Evolutionary conservation across 2,329 filamentous ascomycete genomes (phyloP), one percentile per base, ranked within the genome.

Genomic region (Calonectria honghensis): DNA sequence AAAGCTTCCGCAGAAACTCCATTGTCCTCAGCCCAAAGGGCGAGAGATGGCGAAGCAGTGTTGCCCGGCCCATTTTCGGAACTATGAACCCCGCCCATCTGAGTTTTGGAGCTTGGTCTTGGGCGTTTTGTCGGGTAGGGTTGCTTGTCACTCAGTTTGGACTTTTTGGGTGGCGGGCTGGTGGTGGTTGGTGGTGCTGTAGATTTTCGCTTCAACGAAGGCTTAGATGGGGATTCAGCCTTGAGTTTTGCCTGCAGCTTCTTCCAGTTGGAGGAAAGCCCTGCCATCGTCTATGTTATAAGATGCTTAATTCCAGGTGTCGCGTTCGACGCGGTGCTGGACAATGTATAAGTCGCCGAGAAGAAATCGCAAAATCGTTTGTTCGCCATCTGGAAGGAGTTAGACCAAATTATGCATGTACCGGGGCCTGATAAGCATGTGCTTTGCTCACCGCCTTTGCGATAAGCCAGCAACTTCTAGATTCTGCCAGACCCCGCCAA

Each of bases 251-350:
- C 90, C 85, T 95, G 94, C 70, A 96, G 89, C 85, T 91, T 93
- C 85, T 95, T 95, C 94, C 94, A 96, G 83, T 96, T 96, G 69
- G 90, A 92, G 16, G 92, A 93, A 41, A 93, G 85, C 79, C 86
- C 87, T 48, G 84, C 84, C 85, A 86, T 86, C 64, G 41, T 80
- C 57, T 72, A 13, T 72, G 51, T 1, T 13, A 51, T n/a, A 6
- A 24, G 29, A 39, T 27, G 29, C 18, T 39, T 18, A n/a, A 18
- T 32, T n/a, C 39, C 16, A 29, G 57, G 35, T 65, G 24, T 31
- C 24, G 29, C 14, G 27, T 54, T 51, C 37, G 64, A 68, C 48
- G 39, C 3, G 39, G 52, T 39, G 39, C 45, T 69, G 31, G 50
- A 59, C 31, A 41, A 48, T 70, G 7, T 76, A 41, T 70, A 57